These are phyloP conservation scores for Schoenoplectus triqueter DNA, from an alignment of 202 grass and related monocot genomes.

Conservation along the genomic window DNA sequence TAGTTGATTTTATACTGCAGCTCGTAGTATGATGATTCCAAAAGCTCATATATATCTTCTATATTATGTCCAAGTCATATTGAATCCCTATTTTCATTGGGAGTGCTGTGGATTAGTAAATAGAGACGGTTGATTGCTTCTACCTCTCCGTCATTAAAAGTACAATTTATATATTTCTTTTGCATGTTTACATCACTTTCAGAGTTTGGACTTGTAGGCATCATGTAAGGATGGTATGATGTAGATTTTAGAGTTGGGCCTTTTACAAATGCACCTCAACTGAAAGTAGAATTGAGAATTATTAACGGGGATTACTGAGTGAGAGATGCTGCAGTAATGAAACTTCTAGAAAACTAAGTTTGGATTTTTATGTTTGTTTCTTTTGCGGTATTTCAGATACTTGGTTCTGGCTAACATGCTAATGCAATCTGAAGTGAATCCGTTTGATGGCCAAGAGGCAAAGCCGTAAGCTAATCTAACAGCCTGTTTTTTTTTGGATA, in stretches of 20 bases:
- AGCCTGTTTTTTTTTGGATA: background rate
- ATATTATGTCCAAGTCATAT: background rate
- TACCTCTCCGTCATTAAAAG: background rate
- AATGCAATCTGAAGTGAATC: conserved; percentile 99
- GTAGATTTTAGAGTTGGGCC: background rate
- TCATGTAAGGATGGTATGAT: background rate
- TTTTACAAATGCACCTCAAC: background rate
- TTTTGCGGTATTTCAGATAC: conserved; percentile 56
- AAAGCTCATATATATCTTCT: background rate
- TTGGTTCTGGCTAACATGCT: conserved; percentile 99
- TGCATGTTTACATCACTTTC: background rate
- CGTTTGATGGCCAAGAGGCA: conserved; percentile 98
- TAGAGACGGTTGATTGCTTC: background rate
- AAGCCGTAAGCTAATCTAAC: conserved; percentile 74
- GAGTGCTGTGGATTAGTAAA: background rate
- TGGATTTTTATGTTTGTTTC: background rate
- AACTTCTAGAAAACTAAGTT: conserved; percentile 2
- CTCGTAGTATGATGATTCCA: conserved; percentile 7
- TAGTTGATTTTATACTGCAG: conserved; percentile 22
- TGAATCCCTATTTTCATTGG: background rate
- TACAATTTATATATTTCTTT: background rate
- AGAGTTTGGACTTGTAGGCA: background rate
- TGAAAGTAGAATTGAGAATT: background rate
- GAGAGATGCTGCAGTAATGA: background rate
- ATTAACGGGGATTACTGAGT: background rate